Percentiles rank a stretch among this genome's conserved stretches.
Evolutionary conservation across 768 basidiomycete species (phyloP).

Genomic region (Fistulinella prunicolor): DNA sequence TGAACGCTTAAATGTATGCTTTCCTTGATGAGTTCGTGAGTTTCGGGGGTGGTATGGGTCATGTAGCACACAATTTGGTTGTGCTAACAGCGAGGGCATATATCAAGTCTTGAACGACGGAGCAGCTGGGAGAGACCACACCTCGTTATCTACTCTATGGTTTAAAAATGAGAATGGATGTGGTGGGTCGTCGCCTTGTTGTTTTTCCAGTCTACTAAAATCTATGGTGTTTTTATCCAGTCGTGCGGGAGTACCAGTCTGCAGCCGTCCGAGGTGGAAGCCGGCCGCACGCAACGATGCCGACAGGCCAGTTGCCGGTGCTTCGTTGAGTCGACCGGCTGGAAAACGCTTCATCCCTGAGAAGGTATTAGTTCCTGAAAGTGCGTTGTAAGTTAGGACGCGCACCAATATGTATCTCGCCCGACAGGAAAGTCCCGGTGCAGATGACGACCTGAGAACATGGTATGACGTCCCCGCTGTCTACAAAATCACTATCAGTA

Average conservation of each 20-base stretch:
- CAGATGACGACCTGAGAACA: constrained; percentile 86
- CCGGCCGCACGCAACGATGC: constrained; percentile 70
- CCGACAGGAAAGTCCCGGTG: constrained; percentile 89
- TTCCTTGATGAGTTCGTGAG: constrained; percentile 72
- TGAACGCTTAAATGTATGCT: constrained; percentile 79
- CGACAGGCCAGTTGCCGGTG: constrained; percentile 72
- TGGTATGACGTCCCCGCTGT: constrained; percentile 67
- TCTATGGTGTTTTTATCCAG: constrained; percentile 69
- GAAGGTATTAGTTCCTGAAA: background rate
- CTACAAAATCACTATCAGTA: constrained; percentile 35
- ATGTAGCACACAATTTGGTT: constrained; percentile 73
- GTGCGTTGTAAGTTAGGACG: background rate
- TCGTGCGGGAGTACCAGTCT: constrained; percentile 86
- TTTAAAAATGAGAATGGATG: constrained; percentile 77
- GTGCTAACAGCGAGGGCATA: constrained; percentile 39
- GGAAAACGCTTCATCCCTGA: constrained; percentile 70
- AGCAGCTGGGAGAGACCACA: constrained; percentile 28
- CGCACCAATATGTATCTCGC: constrained; percentile 86
- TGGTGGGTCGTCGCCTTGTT: constrained; percentile 65
- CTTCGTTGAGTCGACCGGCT: constrained; percentile 73
- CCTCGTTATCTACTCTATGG: constrained; percentile 66
- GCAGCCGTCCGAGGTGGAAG: constrained; percentile 78
- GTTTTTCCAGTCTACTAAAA: constrained; percentile 56
- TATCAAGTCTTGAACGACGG: background rate
- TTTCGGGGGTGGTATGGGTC: constrained; percentile 68